Conservation (phyloP, 805 yeast genomes). For the Candida saitoana region DNA sequence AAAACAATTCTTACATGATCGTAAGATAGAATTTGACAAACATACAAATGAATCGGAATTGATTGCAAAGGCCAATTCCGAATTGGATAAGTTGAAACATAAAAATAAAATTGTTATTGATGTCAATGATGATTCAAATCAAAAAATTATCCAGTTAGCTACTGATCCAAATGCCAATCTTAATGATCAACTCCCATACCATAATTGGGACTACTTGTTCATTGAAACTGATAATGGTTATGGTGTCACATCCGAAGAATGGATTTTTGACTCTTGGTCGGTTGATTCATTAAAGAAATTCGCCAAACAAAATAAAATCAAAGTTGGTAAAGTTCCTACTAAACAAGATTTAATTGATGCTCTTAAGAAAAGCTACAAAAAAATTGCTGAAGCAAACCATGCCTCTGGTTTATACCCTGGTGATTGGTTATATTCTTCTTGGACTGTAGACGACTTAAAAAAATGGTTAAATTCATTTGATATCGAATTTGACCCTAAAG, state of each 20-base stretch:
- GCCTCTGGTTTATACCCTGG: conserved; percentile 47
- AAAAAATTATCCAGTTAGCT: conserved; percentile 13
- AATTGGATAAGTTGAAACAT: conserved; percentile 18
- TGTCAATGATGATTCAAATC: conserved; percentile 10
- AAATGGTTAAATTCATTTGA: conserved; percentile 47
- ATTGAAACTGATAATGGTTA: conserved; percentile 3
- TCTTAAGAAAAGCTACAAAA: conserved; percentile 39
- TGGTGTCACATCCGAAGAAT: conserved; percentile 20
- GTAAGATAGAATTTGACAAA: conserved; percentile 19
- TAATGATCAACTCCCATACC: conserved; percentile 14
- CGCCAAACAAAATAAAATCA: conserved; percentile 27
- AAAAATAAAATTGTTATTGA: conserved; percentile 8
- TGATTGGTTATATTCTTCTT: conserved; percentile 47
- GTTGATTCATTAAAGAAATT: conserved; percentile 26
- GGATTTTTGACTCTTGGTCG: conserved; percentile 52
- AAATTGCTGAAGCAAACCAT: conserved; percentile 31
- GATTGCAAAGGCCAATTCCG: conserved; percentile 21
- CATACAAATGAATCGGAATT: conserved; percentile 18
- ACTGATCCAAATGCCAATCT: conserved; percentile 13
- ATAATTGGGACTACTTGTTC: conserved; percentile 14
- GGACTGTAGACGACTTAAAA: conserved; percentile 49
- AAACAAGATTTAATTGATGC: conserved; percentile 39
- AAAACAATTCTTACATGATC: conserved; percentile 25
- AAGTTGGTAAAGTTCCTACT: conserved; percentile 18
- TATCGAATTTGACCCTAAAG: conserved; percentile 28